Conservation (phyloP, 2,329 filamentous ascomycete species). For the Calonectria pteridis region DNA sequence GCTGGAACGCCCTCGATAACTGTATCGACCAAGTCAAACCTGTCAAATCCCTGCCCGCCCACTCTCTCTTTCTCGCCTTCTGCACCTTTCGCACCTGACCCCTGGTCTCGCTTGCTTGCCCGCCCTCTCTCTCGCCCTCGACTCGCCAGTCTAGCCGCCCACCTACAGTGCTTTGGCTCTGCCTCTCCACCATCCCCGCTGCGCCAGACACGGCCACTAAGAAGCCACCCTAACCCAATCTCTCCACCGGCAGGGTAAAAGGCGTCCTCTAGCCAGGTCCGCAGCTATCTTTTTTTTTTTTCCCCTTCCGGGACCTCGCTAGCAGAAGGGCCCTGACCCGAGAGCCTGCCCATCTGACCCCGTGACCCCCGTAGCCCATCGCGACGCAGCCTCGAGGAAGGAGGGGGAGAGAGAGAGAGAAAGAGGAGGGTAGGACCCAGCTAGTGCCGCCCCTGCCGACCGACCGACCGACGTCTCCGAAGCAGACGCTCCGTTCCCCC, state of each 20-base stretch:
- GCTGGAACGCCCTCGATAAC: neutral
- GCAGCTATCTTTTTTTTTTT: neutral
- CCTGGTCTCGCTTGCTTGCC: neutral
- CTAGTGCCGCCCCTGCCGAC: slow-evolving; percentile 2
- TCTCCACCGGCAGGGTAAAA: neutral
- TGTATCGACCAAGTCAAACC: neutral
- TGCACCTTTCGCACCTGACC: neutral
- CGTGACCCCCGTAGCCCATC: neutral
- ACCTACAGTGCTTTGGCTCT: neutral
- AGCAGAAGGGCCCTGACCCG: neutral
- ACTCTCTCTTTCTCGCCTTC: neutral
- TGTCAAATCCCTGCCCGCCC: neutral
- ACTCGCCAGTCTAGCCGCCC: neutral
- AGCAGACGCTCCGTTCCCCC: slow-evolving; percentile 16
- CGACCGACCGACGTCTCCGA: slow-evolving; percentile 6
- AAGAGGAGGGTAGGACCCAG: neutral
- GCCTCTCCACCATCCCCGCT: slow-evolving; percentile 6
- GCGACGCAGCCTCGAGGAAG: neutral
- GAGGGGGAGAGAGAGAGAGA: neutral
- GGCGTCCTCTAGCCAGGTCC: slow-evolving; percentile 1
- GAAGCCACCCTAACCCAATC: slow-evolving; percentile 2
- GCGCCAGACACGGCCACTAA: slow-evolving; percentile 8
- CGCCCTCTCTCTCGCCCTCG: neutral
- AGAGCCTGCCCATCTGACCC: slow-evolving; percentile 1
- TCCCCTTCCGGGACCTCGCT: neutral